Percentiles rank a stretch among this genome's conserved stretches.
Conservation (phyloP, 2,329 filamentous ascomycete species). For the Drechslerella dactyloides region DNA sequence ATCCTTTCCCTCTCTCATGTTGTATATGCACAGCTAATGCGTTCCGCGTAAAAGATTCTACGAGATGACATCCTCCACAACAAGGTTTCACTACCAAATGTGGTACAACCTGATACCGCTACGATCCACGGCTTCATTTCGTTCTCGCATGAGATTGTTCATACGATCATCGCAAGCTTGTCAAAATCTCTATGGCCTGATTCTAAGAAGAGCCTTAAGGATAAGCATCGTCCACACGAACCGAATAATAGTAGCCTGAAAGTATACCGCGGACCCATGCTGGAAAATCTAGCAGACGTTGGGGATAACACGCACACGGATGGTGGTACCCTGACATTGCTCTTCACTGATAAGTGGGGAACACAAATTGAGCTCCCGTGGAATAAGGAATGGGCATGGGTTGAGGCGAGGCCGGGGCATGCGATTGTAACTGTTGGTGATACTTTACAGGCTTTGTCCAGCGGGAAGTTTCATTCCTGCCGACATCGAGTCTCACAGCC, state of each 20-base stretch:
- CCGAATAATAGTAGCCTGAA: conserved; percentile 22
- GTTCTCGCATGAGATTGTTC: conserved; percentile 6
- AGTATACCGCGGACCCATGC: conserved; percentile 21
- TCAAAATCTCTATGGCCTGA: conserved; percentile 21
- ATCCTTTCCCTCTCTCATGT: not conserved
- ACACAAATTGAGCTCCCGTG: not conserved
- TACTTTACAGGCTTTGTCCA: conserved; percentile 54
- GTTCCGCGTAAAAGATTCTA: conserved; percentile 6
- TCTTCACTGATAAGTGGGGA: conserved; percentile 56
- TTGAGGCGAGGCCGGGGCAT: conserved; percentile 55
- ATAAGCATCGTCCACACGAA: not conserved
- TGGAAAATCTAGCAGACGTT: conserved; percentile 15
- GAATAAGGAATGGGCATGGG: conserved; percentile 52
- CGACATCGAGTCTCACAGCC: conserved; percentile 54
- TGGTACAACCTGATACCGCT: conserved; percentile 2
- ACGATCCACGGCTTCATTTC: conserved; percentile 15
- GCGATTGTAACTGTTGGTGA: conserved; percentile 58
- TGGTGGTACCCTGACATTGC: conserved; percentile 55
- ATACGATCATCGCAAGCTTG: conserved; percentile 1
- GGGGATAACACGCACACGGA: conserved; percentile 56
- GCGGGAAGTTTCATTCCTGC: conserved; percentile 47
- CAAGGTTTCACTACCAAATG: not conserved
- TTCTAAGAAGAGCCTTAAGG: not conserved
- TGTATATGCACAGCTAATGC: not conserved
- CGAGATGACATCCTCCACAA: conserved; percentile 8